These are phyloP conservation scores for Mayamaea pseudoterrestris DNA, from an alignment of 108 stramenopile genomes.

Conservation along the genomic window DNA sequence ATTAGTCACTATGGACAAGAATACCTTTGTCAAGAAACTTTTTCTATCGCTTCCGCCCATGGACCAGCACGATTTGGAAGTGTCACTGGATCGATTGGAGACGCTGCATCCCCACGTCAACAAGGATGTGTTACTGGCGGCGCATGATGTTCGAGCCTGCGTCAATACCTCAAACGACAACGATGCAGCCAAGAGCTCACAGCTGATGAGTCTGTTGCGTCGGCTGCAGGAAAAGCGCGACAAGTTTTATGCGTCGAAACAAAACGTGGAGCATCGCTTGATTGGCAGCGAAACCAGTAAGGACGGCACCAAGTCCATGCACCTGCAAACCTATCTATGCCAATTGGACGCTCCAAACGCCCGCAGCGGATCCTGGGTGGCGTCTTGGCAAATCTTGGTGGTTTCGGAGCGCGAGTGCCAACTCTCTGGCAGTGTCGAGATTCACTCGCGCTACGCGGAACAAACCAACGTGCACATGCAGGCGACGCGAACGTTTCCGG, in stretches of 20 bases:
- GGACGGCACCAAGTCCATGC: no score
- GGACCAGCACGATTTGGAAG: background rate
- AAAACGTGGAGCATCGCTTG: background rate
- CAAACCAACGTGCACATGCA: background rate
- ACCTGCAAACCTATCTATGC: background rate
- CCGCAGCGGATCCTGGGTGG: background rate
- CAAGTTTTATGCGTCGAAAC: background rate
- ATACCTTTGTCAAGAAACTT: background rate
- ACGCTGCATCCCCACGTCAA: background rate
- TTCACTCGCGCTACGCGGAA: background rate
- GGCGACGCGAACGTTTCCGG: background rate
- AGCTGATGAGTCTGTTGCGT: background rate
- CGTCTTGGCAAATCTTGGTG: background rate
- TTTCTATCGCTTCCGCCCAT: background rate
- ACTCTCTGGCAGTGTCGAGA: background rate
- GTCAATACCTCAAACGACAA: background rate
- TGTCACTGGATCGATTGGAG: background rate
- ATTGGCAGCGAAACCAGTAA: background rate
- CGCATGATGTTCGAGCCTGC: no score
- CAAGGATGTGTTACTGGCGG: background rate
- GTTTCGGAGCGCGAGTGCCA: background rate
- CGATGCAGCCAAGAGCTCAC: background rate
- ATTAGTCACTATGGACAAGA: slow-evolving; percentile 10
- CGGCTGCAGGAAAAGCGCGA: background rate
- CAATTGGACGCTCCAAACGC: background rate